Conservation (phyloP, 352 stramenopile genomes). For the Phytophthora pinifolia region DNA sequence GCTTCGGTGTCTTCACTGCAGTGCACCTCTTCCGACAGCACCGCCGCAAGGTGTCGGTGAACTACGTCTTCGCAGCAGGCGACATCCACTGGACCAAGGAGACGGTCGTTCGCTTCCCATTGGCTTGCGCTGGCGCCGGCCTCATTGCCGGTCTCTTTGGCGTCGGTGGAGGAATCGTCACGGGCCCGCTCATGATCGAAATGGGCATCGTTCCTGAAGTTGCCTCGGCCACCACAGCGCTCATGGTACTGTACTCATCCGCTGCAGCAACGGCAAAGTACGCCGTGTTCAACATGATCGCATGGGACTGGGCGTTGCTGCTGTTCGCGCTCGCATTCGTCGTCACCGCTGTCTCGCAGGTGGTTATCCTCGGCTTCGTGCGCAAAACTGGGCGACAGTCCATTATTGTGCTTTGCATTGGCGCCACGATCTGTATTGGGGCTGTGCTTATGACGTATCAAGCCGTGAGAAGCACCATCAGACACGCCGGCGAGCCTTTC, state of each 20-base stretch:
- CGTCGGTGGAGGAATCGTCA: conserved; percentile 40
- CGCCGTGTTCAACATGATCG: conserved; percentile 58
- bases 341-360: conserved; percentile 45
- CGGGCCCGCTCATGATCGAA: conserved; percentile 31
- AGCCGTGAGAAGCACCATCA: conserved; percentile 46
- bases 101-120: conserved; percentile 40
- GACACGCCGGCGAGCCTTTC: conserved; percentile 39
- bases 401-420: conserved; percentile 64
- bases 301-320: conserved; percentile 46
- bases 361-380: conserved; percentile 53
- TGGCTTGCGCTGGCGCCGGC: conserved; percentile 39
- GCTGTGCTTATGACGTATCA: conserved; percentile 53
- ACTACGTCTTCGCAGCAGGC: conserved; percentile 39
- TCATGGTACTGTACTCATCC: conserved; percentile 59
- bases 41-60: conserved; percentile 36
- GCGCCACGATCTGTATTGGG: conserved; percentile 42
- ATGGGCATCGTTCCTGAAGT: conserved; percentile 45
- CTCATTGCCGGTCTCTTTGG: conserved; percentile 50
- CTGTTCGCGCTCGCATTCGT: conserved; percentile 43
- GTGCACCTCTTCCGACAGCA: conserved; percentile 35
- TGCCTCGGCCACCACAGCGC: conserved; percentile 27
- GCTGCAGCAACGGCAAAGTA: conserved; percentile 56
- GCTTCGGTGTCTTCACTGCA: conserved; percentile 33
- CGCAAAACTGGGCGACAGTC: conserved; percentile 49
- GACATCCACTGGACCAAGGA: conserved; percentile 48